A percentile compares a stretch with the other conserved stretches of the same genome.
Conservation (phyloP, 1,139 yeast genomes). For the Protomyces inouyei region DNA sequence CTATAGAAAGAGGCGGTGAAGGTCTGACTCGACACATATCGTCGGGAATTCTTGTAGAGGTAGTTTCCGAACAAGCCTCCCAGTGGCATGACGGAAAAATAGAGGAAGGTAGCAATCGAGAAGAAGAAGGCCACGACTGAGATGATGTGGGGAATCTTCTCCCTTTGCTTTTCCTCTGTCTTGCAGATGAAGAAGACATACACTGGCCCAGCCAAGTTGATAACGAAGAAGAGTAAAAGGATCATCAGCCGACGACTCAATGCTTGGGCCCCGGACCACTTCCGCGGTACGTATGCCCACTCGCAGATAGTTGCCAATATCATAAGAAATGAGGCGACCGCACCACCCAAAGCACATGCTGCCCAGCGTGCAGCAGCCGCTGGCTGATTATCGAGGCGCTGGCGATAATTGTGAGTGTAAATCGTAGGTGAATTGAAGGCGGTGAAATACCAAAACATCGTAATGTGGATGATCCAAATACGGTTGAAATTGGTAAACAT, state of each 20-base stretch:
- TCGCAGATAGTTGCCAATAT: slow-evolving; percentile 83
- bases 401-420: slow-evolving; percentile 80
- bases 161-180: slow-evolving; percentile 61
- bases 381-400: slow-evolving; percentile 78
- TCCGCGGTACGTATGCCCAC: slow-evolving; percentile 95
- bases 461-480: slow-evolving; percentile 91
- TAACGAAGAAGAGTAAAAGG: slow-evolving; percentile 57
- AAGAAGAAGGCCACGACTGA: slow-evolving; percentile 86
- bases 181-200: slow-evolving; percentile 67
- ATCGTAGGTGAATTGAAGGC: slow-evolving; percentile 89
- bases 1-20: slow-evolving; percentile 88
- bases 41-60: slow-evolving; percentile 81
- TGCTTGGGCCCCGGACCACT: slow-evolving; percentile 99
- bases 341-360: slow-evolving; percentile 87
- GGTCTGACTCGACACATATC: slow-evolving; percentile 88
- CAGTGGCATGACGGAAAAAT: slow-evolving; percentile 91
- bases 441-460: slow-evolving; percentile 88
- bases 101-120: slow-evolving; percentile 74
- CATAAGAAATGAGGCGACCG: slow-evolving; percentile 75
- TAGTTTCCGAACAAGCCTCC: slow-evolving; percentile 95
- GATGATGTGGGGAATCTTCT: slow-evolving; percentile 73
- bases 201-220: slow-evolving; percentile 80
- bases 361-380: slow-evolving; percentile 88
- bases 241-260: slow-evolving; percentile 80
- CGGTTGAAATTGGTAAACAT: slow-evolving; percentile 92